Evolutionary conservation across 1,284 basidiomycete species (phyloP).

Genomic region (Leccinum pallidistipes): DNA sequence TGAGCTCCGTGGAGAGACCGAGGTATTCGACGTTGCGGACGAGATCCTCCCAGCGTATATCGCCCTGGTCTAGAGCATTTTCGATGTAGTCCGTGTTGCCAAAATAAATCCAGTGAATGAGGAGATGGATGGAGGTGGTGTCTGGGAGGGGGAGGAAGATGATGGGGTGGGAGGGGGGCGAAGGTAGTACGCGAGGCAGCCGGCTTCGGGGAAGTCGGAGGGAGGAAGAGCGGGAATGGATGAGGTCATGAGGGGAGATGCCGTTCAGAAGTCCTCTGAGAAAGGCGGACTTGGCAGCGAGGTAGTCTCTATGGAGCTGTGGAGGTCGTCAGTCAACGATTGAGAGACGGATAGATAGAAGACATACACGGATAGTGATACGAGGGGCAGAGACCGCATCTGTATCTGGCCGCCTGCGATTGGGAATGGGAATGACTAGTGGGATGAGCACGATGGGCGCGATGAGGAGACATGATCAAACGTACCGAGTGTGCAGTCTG

Average conservation of each 20-base stretch:
- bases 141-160: conserved; percentile 78
- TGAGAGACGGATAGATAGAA: background rate
- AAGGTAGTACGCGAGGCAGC: conserved; percentile 65
- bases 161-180: conserved; percentile 59
- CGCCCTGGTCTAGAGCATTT: conserved; percentile 56
- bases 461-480: background rate
- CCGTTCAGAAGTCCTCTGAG: conserved; percentile 68
- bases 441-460: background rate
- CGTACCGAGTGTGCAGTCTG: conserved; percentile 74
- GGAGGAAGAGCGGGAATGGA: conserved; percentile 27
- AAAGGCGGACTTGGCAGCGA: conserved; percentile 71
- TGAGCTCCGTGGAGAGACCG: conserved; percentile 65
- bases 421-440: conserved; percentile 53
- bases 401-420: conserved; percentile 18
- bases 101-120: conserved; percentile 80
- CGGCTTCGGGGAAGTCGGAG: conserved; percentile 47
- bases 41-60: conserved; percentile 72
- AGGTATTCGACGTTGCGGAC: conserved; percentile 83
- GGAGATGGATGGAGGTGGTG: conserved; percentile 65
- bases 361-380: conserved; percentile 61
- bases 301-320: conserved; percentile 71
- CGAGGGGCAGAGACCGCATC: conserved; percentile 48
- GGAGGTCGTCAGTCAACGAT: background rate
- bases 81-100: conserved; percentile 61
- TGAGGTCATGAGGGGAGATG: conserved; percentile 58